These are phyloP conservation scores for Mucor mucedo DNA, from an alignment of 371 early-diverging fungal species.

Conservation along the genomic window DNA sequence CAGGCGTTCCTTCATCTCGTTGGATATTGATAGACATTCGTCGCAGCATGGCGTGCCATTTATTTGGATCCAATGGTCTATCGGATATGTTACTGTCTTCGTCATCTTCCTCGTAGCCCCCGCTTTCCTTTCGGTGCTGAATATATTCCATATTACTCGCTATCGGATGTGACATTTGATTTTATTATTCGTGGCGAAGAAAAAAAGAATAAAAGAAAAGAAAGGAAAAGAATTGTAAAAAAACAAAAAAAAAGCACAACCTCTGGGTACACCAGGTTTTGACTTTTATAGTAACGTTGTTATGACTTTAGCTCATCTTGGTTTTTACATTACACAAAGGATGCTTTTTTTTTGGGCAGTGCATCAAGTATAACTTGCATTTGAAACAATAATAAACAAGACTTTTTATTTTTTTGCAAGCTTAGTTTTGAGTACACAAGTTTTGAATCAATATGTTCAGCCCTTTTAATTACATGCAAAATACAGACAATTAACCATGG, in stretches of 20 bases:
- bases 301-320: background rate
- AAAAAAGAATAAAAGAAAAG: background rate
- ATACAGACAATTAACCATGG: no score
- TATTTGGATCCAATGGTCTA: background rate
- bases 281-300: slow-evolving; percentile 5
- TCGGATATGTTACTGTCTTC: slow-evolving; percentile 2
- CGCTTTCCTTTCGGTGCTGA: slow-evolving; percentile 6
- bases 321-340: background rate
- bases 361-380: no score
- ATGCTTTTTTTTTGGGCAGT: background rate
- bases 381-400: no score
- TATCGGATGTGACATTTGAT: slow-evolving; percentile 18
- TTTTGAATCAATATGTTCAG: no score
- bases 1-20: slow-evolving; percentile 26
- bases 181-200: background rate
- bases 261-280: background rate
- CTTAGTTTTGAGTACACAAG: no score
- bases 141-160: slow-evolving; percentile 22
- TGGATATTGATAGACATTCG: slow-evolving; percentile 43
- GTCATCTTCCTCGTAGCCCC: slow-evolving; percentile 12
- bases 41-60: slow-evolving; percentile 41
- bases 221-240: background rate
- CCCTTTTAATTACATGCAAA: no score
- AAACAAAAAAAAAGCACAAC: background rate
- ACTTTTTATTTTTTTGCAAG: no score